A percentile compares a stretch with the other conserved stretches of the same genome.
phyloP scores from a whole-genome alignment of 176 grass and related monocot species.

The Aegilops bicornis region DNA sequence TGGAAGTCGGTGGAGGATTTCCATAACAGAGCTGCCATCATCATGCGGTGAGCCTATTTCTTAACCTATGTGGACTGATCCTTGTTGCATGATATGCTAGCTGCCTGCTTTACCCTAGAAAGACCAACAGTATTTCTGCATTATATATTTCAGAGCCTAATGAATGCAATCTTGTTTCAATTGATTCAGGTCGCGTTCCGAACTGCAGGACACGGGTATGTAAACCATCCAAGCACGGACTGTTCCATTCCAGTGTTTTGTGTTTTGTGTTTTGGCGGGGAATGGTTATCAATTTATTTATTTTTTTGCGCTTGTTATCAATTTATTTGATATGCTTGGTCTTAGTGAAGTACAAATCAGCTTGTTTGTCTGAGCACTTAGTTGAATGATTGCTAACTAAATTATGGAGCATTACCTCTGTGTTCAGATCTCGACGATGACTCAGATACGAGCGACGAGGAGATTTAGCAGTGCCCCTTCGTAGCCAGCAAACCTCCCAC shows the following conservation, averaged over 20 bases:
- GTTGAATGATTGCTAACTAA: neutral
- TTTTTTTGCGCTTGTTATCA: neutral
- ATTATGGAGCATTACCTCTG: neutral
- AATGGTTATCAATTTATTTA: neutral
- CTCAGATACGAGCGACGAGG: too few species aligned
- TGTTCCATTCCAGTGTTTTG: too few species aligned
- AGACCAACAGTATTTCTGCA: too few species aligned
- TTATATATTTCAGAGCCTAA: neutral
- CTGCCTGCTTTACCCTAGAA: neutral
- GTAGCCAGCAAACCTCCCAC: too few species aligned
- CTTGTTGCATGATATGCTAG: too few species aligned
- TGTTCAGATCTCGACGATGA: neutral
- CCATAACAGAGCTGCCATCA: neutral
- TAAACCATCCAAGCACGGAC: neutral
- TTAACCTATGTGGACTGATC: too few species aligned
- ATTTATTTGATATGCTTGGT: neutral
- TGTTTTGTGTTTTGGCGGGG: too few species aligned
- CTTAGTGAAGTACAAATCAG: neutral
- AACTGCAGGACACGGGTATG: neutral
- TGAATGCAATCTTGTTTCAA: neutral
- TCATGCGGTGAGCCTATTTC: neutral
- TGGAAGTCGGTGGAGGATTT: neutral
- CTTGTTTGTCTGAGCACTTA: neutral
- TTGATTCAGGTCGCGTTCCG: neutral
- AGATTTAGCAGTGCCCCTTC: too few species aligned